Evolutionary conservation across 352 stramenopile genomes (phyloP).

Genomic region (Pythium rhizo-oryzae): DNA sequence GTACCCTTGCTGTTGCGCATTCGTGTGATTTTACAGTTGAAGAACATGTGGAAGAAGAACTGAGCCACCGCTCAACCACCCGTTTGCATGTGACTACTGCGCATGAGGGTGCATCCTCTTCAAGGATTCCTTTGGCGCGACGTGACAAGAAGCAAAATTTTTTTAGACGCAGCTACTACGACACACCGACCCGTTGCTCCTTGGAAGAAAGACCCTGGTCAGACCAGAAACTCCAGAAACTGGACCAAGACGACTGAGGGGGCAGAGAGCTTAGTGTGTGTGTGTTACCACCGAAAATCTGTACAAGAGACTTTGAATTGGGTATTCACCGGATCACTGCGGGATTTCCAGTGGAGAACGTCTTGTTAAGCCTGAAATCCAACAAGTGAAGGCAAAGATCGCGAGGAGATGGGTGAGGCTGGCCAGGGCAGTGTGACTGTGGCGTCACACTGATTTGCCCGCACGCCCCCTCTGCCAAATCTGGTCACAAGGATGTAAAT

Average conservation of each 20-base stretch:
- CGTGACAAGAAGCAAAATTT: slow-evolving; percentile 13
- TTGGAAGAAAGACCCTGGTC: neutral
- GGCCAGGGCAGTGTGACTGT: neutral
- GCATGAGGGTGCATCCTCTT: slow-evolving; percentile 4
- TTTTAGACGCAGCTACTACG: slow-evolving; percentile 27
- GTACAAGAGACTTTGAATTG: slow-evolving; percentile 22
- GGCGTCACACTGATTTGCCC: neutral
- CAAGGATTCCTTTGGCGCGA: slow-evolving; percentile 13
- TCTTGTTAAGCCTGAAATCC: neutral
- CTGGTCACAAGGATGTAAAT: slow-evolving; percentile 11
- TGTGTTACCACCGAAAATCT: slow-evolving; percentile 15
- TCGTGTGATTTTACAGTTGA: slow-evolving; percentile 46
- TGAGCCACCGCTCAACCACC: slow-evolving; percentile 30
- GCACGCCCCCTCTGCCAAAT: neutral
- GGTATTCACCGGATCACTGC: neutral
- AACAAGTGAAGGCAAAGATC: too few species aligned
- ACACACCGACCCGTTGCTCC: slow-evolving; percentile 10
- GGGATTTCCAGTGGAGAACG: neutral
- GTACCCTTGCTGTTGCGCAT: neutral
- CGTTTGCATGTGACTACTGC: neutral
- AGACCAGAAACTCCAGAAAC: neutral
- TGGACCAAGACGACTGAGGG: neutral
- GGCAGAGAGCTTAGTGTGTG: slow-evolving; percentile 4
- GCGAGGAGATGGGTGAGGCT: too few species aligned
- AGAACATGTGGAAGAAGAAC: slow-evolving; percentile 87